Percentiles rank a stretch among this genome's conserved stretches.
phyloP scores from a whole-genome alignment of 2,329 filamentous ascomycete genomes.

The Xylaria sp. region DNA sequence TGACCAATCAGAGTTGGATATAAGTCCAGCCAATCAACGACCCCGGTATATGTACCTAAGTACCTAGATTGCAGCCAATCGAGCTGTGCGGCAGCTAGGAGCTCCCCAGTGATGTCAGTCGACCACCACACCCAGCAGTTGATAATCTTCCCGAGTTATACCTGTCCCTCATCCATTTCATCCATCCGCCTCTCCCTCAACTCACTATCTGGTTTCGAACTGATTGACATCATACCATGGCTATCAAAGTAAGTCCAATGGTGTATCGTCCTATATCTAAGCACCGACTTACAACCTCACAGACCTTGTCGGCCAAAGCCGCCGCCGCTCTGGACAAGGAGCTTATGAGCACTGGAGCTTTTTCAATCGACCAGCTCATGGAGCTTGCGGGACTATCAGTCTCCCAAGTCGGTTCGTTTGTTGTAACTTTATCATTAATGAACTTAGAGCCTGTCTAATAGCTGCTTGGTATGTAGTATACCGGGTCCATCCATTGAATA shows the following conservation, averaged over 20 bases:
- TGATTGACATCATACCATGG: conserved; percentile 20
- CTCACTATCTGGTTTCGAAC: not conserved
- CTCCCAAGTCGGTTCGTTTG: conserved; percentile 74
- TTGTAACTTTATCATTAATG: not conserved
- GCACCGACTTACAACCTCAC: conserved; percentile 25
- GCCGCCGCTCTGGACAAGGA: conserved; percentile 90
- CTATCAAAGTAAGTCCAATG: conserved; percentile 28
- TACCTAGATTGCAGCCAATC: conserved; percentile 21
- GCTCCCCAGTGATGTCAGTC: conserved; percentile 31
- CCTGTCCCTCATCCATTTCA: not conserved
- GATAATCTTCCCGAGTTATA: not conserved
- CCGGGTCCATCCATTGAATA: conserved; percentile 74
- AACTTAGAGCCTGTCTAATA: conserved; percentile 6
- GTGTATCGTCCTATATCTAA: not conserved
- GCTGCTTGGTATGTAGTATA: conserved; percentile 63
- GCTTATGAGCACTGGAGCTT: conserved; percentile 85
- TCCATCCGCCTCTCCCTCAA: not conserved
- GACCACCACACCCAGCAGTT: conserved; percentile 5
- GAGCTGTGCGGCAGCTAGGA: conserved; percentile 9
- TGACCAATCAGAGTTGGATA: conserved; percentile 27
- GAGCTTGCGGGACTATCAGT: conserved; percentile 92
- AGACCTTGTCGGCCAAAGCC: conserved; percentile 87
- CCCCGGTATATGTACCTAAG: too few species aligned
- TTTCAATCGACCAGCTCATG: conserved; percentile 96
- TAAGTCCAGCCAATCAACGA: conserved; percentile 14